phyloP scores from a whole-genome alignment of 139 green algal genomes.

The Tetradesmus obliquus region DNA sequence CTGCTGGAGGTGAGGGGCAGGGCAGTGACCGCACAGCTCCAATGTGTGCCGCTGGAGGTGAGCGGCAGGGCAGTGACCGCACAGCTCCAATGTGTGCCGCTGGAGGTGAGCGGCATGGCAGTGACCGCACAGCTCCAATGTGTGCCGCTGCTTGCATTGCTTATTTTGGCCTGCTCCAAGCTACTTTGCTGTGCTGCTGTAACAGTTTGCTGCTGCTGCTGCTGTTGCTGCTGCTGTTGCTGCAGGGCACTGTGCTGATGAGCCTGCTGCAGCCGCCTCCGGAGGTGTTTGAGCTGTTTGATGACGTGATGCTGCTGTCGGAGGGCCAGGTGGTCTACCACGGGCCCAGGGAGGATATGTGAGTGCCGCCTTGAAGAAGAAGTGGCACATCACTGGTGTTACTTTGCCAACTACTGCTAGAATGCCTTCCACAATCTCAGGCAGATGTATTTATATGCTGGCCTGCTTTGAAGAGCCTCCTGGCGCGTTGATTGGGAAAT shows the following conservation, averaged over 20 bases:
- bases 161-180: not conserved
- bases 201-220: not conserved
- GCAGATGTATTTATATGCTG: too few species aligned
- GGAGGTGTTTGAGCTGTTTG: conserved; percentile 78
- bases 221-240: not conserved
- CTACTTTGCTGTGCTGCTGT: not conserved
- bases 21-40: not conserved
- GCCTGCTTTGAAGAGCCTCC: too few species aligned
- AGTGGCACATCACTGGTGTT: not conserved
- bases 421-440: too few species aligned
- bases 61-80: not conserved
- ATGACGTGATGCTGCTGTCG: conserved; percentile 72
- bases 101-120: conserved; percentile 33
- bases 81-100: not conserved
- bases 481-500: too few species aligned
- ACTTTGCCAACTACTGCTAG: not conserved
- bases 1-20: conserved; percentile 31
- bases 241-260: conserved; percentile 69
- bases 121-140: not conserved
- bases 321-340: conserved; percentile 66
- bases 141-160: not conserved
- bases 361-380: not conserved
- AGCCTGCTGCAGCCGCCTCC: conserved; percentile 90
- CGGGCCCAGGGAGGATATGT: conserved; percentile 59
- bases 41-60: conserved; percentile 26